Evolutionary conservation across 2,329 filamentous ascomycete genomes (phyloP).

Genomic region (Hypomyces perniciosus): DNA sequence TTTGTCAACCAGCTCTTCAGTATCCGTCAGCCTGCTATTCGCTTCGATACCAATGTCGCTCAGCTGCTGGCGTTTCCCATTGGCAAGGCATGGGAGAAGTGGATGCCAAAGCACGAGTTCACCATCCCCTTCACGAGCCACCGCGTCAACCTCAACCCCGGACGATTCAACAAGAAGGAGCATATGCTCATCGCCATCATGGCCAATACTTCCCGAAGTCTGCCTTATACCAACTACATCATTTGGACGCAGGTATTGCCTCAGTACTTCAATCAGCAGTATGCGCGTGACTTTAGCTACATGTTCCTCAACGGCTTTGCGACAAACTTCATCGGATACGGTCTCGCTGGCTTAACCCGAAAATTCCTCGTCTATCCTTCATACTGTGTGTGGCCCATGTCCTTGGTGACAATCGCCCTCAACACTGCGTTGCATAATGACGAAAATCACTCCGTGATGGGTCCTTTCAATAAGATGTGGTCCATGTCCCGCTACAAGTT

Average conservation of each 20-base stretch:
- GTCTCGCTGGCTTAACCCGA: slow-evolving; percentile 28
- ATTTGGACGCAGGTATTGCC: background rate
- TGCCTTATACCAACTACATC: no score
- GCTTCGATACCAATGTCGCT: slow-evolving; percentile 33
- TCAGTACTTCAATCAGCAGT: background rate
- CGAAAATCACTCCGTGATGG: no score
- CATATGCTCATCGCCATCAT: slow-evolving; percentile 50
- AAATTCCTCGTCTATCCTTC: slow-evolving; percentile 31
- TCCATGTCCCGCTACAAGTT: slow-evolving; percentile 38
- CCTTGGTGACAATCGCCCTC: slow-evolving; percentile 29
- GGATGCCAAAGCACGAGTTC: slow-evolving; percentile 12
- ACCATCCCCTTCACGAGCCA: background rate
- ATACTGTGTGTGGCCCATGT: slow-evolving; percentile 28
- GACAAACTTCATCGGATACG: slow-evolving; percentile 28
- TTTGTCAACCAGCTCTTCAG: slow-evolving; percentile 32
- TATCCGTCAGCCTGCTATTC: slow-evolving; percentile 35
- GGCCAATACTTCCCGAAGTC: slow-evolving; percentile 47
- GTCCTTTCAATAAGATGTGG: slow-evolving; percentile 32
- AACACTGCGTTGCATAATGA: slow-evolving; percentile 29
- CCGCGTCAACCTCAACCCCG: slow-evolving; percentile 37
- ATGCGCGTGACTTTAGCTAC: background rate
- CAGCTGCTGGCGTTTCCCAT: slow-evolving; percentile 35
- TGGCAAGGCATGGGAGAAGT: slow-evolving; percentile 28
- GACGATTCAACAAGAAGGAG: slow-evolving; percentile 48
- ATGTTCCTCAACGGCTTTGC: background rate